Evolutionary conservation across 2,329 filamentous ascomycete species (phyloP), one percentile per base, ranked within the genome.

Genomic region (Didymella pomorum): DNA sequence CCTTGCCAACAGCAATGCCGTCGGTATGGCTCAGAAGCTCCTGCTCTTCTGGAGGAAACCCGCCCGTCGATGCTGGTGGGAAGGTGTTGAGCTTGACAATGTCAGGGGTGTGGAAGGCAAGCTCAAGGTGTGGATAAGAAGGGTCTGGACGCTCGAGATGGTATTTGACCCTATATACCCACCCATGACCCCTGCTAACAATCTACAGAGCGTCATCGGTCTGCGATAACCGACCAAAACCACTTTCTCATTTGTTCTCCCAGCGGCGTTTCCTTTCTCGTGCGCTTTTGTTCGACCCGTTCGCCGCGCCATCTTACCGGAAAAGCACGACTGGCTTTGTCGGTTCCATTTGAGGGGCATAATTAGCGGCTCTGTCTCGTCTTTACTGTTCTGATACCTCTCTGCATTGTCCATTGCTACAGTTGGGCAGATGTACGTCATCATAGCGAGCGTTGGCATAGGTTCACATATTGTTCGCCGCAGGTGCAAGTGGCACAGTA

Each of bases 131-230:
- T 99, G 95, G 95, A 98, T 99, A 76, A 86, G 95, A 73, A 87
- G 95, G 71, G 95, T 99, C 59, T 99, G 95, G 95, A 99, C 95
- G 59, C 84, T 99, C 58, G 95, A 99, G 83, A 99, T 99, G 87
- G 87, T 88, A 77, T 28, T 56, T 23, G 14, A 26, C 28, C 35
- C n/a, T 20, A 33, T 25, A 21, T n/a, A 47, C 28, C 18, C 11
- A 20, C 18, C 11, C 12, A 1, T 11, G 47, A n/a, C 45, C 42
- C 63, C 73, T 64, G 69, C 58, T 45, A 25, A 56, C 37, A 46
- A 35, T 28, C 16, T 50, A 46, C 67, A 85, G 92, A 95, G 91
- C 75, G 92, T 95, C 53, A 95, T 96, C 76, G 92, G 92, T 55
- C 83, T 96, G 68, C 89, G 91, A 75, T 92, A 76, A 81, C 20